Conservation (phyloP, 768 basidiomycete species). For the Suillus spraguei region DNA sequence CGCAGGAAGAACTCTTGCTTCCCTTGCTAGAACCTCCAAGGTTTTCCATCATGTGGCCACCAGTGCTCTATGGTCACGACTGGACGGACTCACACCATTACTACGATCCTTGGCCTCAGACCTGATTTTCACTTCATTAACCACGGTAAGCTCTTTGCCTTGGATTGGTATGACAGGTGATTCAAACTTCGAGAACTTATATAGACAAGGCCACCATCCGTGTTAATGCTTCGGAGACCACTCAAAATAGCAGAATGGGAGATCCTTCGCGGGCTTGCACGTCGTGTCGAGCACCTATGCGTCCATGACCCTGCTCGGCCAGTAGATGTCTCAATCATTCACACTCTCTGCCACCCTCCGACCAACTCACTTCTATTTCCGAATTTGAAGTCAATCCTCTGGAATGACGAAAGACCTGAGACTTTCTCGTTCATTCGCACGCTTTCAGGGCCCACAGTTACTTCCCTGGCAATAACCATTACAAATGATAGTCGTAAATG, state of each 20-base stretch:
- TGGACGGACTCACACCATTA: conserved; percentile 10
- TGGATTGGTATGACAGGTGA: background rate
- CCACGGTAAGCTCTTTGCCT: conserved; percentile 1
- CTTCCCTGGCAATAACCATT: background rate
- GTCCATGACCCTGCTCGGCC: background rate
- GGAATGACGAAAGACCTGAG: conserved; percentile 10
- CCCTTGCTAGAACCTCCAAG: conserved; percentile 17
- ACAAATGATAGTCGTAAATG: background rate
- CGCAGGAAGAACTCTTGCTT: conserved; percentile 13
- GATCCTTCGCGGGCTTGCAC: conserved; percentile 2
- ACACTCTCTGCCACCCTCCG: conserved; percentile 9
- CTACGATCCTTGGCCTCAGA: conserved; percentile 7
- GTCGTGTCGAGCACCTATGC: conserved; percentile 4
- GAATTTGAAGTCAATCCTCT: conserved; percentile 1
- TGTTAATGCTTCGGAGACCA: conserved; percentile 4
- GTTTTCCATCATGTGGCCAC: conserved; percentile 14
- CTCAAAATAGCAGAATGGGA: conserved; percentile 10
- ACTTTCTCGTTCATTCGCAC: conserved; percentile 10
- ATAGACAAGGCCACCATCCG: background rate
- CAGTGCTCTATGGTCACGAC: conserved; percentile 9
- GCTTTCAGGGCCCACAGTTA: conserved; percentile 11
- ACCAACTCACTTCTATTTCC: conserved; percentile 8
- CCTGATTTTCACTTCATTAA: background rate
- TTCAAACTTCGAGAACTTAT: background rate
- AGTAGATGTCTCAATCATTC: conserved; percentile 5